Base-by-base conservation (phyloP, 2,329 filamentous ascomycete species). In the Taxawa tesnikishii region DNA sequence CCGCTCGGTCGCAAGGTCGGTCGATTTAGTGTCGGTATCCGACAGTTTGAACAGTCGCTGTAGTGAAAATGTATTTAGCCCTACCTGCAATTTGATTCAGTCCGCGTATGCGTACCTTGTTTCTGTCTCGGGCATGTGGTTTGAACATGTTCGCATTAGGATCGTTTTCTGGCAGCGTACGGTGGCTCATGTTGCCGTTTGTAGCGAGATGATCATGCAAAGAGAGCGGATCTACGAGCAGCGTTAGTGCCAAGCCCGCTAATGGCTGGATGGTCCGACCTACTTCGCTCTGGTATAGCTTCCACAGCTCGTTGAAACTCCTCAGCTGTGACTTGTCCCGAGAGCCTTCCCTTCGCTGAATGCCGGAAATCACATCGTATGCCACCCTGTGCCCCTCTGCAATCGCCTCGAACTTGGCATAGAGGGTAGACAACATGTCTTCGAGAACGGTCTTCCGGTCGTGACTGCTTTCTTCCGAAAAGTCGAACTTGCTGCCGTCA, bases 261-360 rank as follows among this genome's bases (percentile, higher is more conserved):
- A n/a, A n/a, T n/a, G n/a, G n/a, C n/a, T n/a, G n/a, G n/a, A n/a
- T n/a, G n/a, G n/a, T n/a, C n/a, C n/a, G n/a, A n/a, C n/a, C n/a
- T 43, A 98, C 96, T 66, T 98, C 90, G 56, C 92, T 96, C 51
- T 98, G 90, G 48, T 94, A 88, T 6, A 98, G 65, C 51, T 94
- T 94, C 92, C 92, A 98, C 25, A 98, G 63, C 58, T 96, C 90
- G 49, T 88, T 90, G 59, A 98, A 98, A 34, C 85, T 85, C 34
- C 84, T 78, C 5, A 84, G 78, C 30, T 96, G 67, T 1, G 73
- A 68, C 62, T 62, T 79, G 34, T 70, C 68, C 31, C 52, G 56
- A 11, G 44, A 32, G 56, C 80, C 81, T 50, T 96, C 87, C 30
- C 92, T 75, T 40, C 79, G 75, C 33, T 88, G 75, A 37, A 98